Evolutionary conservation across 805 yeast genomes (phyloP).

Genomic region (Jamesozyma rosinii): DNA sequence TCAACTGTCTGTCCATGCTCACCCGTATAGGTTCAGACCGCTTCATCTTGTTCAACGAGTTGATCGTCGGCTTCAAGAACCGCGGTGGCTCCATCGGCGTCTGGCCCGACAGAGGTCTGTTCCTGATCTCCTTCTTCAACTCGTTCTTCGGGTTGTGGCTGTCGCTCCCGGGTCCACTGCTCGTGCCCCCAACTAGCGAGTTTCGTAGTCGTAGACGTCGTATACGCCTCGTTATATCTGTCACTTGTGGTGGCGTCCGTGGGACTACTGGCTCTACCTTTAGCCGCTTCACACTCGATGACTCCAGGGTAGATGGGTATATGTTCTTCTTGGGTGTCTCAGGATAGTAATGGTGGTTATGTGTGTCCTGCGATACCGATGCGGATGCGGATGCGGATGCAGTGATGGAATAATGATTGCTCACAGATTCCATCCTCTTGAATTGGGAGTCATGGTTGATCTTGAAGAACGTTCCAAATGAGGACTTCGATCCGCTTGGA

Average conservation of each 20-base stretch:
- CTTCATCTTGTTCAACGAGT: conserved; percentile 16
- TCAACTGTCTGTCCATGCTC: neutral
- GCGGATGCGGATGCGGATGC: neutral
- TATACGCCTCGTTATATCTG: conserved; percentile 23
- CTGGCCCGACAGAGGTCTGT: conserved; percentile 12
- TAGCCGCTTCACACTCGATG: conserved; percentile 7
- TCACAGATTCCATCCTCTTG: conserved; percentile 29
- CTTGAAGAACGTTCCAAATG: conserved; percentile 10
- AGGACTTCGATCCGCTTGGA: neutral
- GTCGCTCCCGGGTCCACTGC: neutral
- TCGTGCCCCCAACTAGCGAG: conserved; percentile 6
- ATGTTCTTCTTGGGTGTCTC: conserved; percentile 9
- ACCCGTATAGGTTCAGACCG: neutral
- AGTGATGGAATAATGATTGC: conserved; percentile 23
- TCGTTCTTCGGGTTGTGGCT: neutral
- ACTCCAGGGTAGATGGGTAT: conserved; percentile 1
- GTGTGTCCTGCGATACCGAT: neutral
- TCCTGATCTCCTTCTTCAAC: conserved; percentile 5
- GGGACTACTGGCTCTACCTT: conserved; percentile 3
- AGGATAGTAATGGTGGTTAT: neutral
- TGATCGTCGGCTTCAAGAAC: conserved; percentile 21
- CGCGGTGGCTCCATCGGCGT: conserved; percentile 18
- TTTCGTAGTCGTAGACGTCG: conserved; percentile 19
- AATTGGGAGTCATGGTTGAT: conserved; percentile 21
- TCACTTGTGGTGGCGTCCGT: conserved; percentile 10